Percentiles rank a stretch among this genome's conserved stretches.
phyloP scores from a whole-genome alignment of 192 early-diverging fungal genomes.

The Phlyctochytrium planicorne region DNA sequence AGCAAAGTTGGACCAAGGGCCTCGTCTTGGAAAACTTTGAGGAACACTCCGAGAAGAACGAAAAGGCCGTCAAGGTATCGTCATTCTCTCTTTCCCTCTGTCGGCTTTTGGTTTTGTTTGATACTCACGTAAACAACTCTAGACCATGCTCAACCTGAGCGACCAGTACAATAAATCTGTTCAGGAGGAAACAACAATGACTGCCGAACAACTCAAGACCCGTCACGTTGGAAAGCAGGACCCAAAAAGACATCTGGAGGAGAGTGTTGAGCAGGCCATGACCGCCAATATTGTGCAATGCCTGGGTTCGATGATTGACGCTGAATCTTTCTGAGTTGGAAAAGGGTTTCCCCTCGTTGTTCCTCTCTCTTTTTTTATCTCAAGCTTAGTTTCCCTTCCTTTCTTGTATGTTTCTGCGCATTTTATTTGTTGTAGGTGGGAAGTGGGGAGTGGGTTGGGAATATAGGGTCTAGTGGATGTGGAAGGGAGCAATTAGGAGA shows the following conservation, averaged over 20 bases:
- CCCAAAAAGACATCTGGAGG: conserved; percentile 97
- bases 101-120: not conserved
- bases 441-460: no score
- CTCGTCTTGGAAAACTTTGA: conserved; percentile 80
- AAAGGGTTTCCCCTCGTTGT: no score
- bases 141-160: conserved; percentile 86
- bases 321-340: conserved; percentile 58
- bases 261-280: conserved; percentile 90
- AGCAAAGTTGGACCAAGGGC: conserved; percentile 99
- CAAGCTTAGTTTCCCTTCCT: no score
- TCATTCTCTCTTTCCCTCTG: conserved; percentile 2
- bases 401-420: no score
- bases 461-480: no score
- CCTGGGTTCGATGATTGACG: conserved; percentile 87
- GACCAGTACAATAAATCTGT: conserved; percentile 98
- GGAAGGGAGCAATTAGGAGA: no score
- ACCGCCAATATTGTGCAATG: conserved; percentile 95
- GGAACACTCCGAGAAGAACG: conserved; percentile 79
- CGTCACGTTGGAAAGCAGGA: conserved; percentile 99
- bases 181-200: conserved; percentile 93
- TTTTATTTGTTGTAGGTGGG: no score
- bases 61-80: conserved; percentile 77
- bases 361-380: no score
- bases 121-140: not conserved
- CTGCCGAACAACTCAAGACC: conserved; percentile 90